phyloP scores from a whole-genome alignment of 257 asterid genomes.

The Anisodus tanguticus region DNA sequence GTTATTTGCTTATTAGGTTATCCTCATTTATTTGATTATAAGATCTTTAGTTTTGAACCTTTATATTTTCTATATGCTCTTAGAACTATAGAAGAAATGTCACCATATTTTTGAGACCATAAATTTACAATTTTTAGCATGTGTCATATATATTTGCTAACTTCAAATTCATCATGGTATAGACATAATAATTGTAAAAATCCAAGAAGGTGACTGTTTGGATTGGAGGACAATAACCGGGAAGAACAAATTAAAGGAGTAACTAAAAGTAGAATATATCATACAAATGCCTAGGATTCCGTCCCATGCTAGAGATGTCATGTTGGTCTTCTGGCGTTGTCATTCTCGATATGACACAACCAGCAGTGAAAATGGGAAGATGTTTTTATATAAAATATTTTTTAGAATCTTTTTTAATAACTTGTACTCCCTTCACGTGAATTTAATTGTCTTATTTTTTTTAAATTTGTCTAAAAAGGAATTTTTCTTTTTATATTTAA shows the following conservation, averaged over 20 bases:
- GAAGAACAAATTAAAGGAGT: background rate
- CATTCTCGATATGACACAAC: conserved; percentile 25
- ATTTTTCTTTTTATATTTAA: too few relatives aligned
- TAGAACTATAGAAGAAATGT: background rate
- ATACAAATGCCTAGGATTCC: conserved; percentile 26
- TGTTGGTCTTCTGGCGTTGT: conserved; percentile 12
- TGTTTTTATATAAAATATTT: background rate
- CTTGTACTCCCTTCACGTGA: too few relatives aligned
- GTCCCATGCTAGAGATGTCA: conserved; percentile 22
- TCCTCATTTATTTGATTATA: background rate
- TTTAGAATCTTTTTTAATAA: too few relatives aligned
- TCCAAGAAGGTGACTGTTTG: background rate
- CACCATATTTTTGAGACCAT: background rate
- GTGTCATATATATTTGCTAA: background rate
- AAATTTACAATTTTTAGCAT: background rate
- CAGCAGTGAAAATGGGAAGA: background rate
- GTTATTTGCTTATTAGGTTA: too few relatives aligned
- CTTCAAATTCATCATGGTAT: background rate
- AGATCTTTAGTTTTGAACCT: background rate
- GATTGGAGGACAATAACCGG: background rate
- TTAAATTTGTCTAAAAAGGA: too few relatives aligned
- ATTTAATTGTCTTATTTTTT: too few relatives aligned
- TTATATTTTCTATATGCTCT: background rate
- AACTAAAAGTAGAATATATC: background rate
- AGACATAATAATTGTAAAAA: background rate